These are phyloP conservation scores for Sclerotinia nivalis DNA, from an alignment of 2,329 filamentous ascomycete species.

Conservation along the genomic window DNA sequence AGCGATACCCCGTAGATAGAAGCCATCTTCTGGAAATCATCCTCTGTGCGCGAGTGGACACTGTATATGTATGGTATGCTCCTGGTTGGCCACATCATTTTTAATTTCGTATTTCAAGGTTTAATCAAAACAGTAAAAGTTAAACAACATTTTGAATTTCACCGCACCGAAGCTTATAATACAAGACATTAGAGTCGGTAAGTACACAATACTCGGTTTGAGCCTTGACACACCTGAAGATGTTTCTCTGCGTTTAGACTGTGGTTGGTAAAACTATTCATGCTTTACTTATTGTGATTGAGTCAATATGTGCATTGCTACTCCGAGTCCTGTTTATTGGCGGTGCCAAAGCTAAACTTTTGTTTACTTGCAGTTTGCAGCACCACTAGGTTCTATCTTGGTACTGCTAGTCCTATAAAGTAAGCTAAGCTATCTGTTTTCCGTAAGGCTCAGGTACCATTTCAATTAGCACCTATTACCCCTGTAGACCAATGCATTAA, in stretches of 20 bases:
- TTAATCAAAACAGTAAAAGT: neutral
- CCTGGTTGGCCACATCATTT: conserved; percentile 17
- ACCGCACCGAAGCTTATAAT: neutral
- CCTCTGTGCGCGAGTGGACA: conserved; percentile 12
- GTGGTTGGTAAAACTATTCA: neutral
- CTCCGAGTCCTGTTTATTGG: neutral
- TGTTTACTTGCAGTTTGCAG: neutral
- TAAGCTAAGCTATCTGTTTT: neutral
- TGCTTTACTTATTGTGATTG: neutral
- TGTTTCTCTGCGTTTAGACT: neutral
- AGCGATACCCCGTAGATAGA: neutral
- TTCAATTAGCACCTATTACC: neutral
- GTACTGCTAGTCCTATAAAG: neutral
- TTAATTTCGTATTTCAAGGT: conserved; percentile 2
- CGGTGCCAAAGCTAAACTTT: conserved; percentile 1
- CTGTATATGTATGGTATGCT: neutral
- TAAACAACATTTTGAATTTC: neutral
- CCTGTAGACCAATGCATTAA: conserved; percentile 4
- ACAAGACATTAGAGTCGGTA: neutral
- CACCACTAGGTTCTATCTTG: neutral
- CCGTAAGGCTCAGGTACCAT: conserved; percentile 15
- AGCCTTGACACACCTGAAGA: conserved; percentile 4
- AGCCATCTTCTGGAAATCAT: neutral
- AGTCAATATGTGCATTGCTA: neutral
- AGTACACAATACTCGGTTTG: neutral